A percentile compares a stretch with the other conserved stretches of the same genome.
Evolutionary conservation across 164 flowering plant genomes (phyloP).

Genomic region (Aristolochia californica): DNA sequence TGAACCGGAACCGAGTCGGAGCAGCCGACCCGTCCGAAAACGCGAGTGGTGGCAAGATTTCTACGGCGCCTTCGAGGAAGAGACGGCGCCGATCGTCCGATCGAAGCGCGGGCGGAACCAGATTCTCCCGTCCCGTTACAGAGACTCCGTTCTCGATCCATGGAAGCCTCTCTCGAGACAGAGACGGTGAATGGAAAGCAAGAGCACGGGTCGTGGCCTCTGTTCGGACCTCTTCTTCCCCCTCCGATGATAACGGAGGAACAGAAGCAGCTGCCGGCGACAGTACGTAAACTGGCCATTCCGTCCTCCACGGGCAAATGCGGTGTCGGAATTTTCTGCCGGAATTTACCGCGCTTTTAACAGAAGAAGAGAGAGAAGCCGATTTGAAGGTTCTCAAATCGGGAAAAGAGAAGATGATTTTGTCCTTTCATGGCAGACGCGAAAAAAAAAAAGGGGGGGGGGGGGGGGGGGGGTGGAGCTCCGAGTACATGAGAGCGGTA

Average conservation of each 20-base stretch:
- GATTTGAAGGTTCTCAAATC: constrained; percentile 3
- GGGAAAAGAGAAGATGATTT: not conserved
- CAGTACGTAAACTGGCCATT: not conserved
- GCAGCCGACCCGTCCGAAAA: constrained; percentile 4
- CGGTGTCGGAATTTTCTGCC: too few species aligned
- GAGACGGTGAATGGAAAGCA: not conserved
- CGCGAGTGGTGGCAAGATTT: constrained; percentile 8
- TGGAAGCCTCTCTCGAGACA: constrained; percentile 16
- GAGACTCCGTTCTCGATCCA: constrained; percentile 49
- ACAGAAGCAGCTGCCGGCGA: not conserved
- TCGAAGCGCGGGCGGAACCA: constrained; percentile 45
- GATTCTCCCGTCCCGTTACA: constrained; percentile 33
- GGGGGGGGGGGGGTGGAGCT: not conserved
- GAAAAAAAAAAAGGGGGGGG: not conserved
- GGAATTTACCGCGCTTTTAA: not conserved
- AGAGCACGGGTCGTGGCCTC: not conserved
- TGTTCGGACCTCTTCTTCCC: too few species aligned
- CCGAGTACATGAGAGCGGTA: not conserved
- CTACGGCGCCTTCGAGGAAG: constrained; percentile 27
- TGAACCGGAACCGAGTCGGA: not conserved
- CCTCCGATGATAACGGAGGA: too few species aligned
- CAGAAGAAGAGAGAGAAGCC: not conserved
- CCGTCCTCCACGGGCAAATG: too few species aligned
- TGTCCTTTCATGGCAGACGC: not conserved
- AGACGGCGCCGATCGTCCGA: constrained; percentile 32